Percentiles rank a stretch among this genome's conserved stretches.
Conservation (phyloP, 305 asterid species). For the Fraxinus dipetala region DNA sequence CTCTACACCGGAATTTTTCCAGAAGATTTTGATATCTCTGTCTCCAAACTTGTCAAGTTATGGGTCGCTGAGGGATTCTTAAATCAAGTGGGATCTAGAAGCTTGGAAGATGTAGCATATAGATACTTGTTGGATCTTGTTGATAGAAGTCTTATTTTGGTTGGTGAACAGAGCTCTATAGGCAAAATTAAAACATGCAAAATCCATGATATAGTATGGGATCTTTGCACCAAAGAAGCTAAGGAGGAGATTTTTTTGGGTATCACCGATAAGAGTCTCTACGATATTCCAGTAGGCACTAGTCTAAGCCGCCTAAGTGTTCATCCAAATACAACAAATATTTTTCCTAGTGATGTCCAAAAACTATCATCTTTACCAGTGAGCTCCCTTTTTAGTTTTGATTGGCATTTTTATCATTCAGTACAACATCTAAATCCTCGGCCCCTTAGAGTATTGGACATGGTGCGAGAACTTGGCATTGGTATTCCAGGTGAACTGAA, state of each 20-base stretch:
- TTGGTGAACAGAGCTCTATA: neutral
- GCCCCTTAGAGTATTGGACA: neutral
- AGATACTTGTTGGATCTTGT: neutral
- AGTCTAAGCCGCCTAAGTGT: neutral
- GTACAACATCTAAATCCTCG: neutral
- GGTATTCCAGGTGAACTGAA: neutral
- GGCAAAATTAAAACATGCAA: neutral
- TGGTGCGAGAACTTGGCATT: neutral
- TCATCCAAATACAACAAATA: neutral
- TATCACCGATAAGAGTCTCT: neutral
- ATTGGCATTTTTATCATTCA: neutral
- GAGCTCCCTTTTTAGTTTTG: neutral
- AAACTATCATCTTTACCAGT: neutral
- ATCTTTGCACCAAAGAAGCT: neutral
- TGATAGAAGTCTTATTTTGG: neutral
- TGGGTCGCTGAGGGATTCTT: neutral
- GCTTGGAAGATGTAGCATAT: neutral
- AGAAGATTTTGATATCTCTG: neutral
- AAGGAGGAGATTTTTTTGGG: neutral
- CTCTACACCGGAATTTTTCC: neutral
- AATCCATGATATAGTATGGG: neutral
- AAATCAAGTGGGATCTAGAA: neutral
- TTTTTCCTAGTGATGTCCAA: neutral
- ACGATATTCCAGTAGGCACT: neutral
- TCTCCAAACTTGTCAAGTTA: neutral